Evolutionary conservation across 139 green algal genomes (phyloP), one percentile per base, ranked within the genome.

Genomic region (Axilococcus clingmanii): DNA sequence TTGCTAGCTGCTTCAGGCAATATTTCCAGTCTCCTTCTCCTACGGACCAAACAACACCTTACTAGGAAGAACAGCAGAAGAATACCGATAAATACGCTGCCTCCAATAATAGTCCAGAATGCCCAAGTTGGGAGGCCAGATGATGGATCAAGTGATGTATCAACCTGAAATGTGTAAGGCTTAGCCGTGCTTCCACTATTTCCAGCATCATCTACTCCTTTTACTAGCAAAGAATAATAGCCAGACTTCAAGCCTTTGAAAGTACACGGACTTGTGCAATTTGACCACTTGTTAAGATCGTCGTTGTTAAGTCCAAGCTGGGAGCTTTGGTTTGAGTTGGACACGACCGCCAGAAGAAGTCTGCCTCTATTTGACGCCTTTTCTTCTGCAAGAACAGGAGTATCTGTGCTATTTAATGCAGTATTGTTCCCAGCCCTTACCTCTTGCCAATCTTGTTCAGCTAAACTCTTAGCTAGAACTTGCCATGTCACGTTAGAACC

Each of bases 191-290:
- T 27, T 42, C 71, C 57, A 8, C 47, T 12, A 38, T 79, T 79
- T 28, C 72, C 72, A 9, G 68, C 63, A 4, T 27, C 40, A 33
- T 80, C 69, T 2, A 65, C 33, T 2, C 50, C 69, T n/a, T 50
- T 51, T 11, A 49, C 41, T 9, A 28, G 34, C n/a, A 68, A 48
- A n/a, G 32, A 30, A 55, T 73, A 73, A 19, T 23, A 28, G 12
- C 65, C 65, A 19, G 19, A 24, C n/a, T 9, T 20, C 36, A 73
- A 37, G 24, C 44, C 57, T 22, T 43, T 23, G 40, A 40, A 33
- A 8, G 20, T 63, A 53, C 54, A 65, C 3, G 22, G 14, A 12
- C 28, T 27, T 31, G 35, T 50, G 48, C 48, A 65, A 48, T 66
- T 71, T 19, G 31, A 45, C 55, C 63, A 71, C 16, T 30, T 50